A percentile compares a stretch with the other conserved stretches of the same genome.
Evolutionary conservation across 331 rosid genomes (phyloP).

Genomic region (Spiraea crenata): DNA sequence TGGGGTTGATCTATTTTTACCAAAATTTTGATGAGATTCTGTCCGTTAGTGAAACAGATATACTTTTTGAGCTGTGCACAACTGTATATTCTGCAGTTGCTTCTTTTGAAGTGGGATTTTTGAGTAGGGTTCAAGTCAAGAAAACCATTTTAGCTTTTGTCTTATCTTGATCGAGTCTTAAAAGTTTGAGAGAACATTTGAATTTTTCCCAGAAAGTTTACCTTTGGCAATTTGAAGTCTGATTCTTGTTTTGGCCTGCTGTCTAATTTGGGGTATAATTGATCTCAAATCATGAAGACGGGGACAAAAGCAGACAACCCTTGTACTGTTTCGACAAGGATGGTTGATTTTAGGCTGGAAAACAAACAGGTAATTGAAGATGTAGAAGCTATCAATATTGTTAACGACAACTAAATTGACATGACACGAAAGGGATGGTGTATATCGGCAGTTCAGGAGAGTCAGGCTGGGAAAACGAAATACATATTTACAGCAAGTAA

Average conservation of each 20-base stretch:
- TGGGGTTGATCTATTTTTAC: background rate
- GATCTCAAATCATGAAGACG: conserved; percentile 1
- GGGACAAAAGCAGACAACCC: background rate
- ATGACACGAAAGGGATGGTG: too few species aligned
- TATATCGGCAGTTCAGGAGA: too few species aligned
- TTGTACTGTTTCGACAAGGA: background rate
- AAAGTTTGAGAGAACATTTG: background rate
- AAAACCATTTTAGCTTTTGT: background rate
- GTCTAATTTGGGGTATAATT: conserved; percentile 6
- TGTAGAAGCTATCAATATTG: too few species aligned
- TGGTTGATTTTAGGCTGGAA: background rate
- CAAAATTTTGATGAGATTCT: background rate
- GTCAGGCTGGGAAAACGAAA: too few species aligned
- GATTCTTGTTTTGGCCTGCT: conserved; percentile 16
- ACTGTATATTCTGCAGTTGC: too few species aligned
- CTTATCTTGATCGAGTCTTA: background rate
- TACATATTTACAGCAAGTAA: background rate
- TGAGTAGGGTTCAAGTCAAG: background rate
- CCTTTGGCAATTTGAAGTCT: conserved; percentile 5
- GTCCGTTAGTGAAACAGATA: background rate
- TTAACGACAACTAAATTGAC: too few species aligned
- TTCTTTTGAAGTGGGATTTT: background rate
- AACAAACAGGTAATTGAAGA: too few species aligned
- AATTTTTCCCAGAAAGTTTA: conserved; percentile 12
- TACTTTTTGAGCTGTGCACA: background rate